These are phyloP conservation scores for Yamadazyma jaroonii DNA, from an alignment of 1,139 yeast genomes.

Conservation along the genomic window DNA sequence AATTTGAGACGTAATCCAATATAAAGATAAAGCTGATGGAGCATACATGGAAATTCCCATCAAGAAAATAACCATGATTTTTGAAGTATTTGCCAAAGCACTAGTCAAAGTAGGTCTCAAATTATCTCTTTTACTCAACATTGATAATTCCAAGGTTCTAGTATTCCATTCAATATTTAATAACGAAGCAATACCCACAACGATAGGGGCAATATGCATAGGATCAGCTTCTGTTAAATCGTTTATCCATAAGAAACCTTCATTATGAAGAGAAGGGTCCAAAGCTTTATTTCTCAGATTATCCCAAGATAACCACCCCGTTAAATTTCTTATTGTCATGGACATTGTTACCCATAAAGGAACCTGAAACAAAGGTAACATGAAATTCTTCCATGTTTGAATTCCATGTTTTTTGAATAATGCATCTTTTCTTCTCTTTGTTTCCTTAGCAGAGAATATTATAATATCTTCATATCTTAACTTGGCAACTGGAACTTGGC, in stretches of 20 bases:
- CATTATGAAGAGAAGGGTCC: conserved; percentile 52
- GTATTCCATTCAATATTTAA: conserved; percentile 77
- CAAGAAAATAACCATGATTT: conserved; percentile 74
- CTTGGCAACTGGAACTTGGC: conserved; percentile 32
- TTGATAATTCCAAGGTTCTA: conserved; percentile 53
- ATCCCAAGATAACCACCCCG: conserved; percentile 67
- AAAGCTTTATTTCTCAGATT: conserved; percentile 45
- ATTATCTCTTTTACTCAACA: conserved; percentile 36
- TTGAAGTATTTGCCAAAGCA: conserved; percentile 58
- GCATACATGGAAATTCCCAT: conserved; percentile 87
- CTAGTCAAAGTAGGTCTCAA: conserved; percentile 60
- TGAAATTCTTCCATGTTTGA: conserved; percentile 75
- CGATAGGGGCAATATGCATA: conserved; percentile 61
- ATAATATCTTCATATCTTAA: conserved; percentile 76
- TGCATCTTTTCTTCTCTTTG: conserved; percentile 66
- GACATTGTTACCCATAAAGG: conserved; percentile 89
- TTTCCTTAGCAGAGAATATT: conserved; percentile 72
- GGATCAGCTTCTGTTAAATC: conserved; percentile 66
- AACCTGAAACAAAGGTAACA: conserved; percentile 75
- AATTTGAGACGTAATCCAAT: conserved; percentile 83
- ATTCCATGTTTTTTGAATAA: conserved; percentile 66
- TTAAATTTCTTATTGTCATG: conserved; percentile 68
- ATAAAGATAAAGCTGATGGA: conserved; percentile 73
- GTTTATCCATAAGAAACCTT: conserved; percentile 57
- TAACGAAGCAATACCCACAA: conserved; percentile 67